phyloP scores from a whole-genome alignment of 2,329 filamentous ascomycete genomes.

The Fusarium tricinctum region DNA sequence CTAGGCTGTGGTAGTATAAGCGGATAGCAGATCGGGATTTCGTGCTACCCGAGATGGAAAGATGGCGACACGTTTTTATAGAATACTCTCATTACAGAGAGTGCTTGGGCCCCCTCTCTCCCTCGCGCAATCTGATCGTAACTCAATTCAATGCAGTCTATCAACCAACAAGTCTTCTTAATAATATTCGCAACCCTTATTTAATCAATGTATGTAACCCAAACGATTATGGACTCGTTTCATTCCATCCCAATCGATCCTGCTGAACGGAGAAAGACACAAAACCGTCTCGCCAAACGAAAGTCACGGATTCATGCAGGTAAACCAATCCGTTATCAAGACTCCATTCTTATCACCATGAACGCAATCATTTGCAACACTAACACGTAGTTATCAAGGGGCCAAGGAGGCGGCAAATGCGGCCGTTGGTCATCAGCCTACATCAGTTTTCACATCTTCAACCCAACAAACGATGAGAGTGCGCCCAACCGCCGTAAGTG shows the following conservation, averaged over 20 bases:
- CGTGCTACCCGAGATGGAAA: too few relatives aligned
- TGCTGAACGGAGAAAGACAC: slow-evolving; percentile 8
- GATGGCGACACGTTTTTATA: slow-evolving; percentile 1
- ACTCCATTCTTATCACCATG: too few relatives aligned
- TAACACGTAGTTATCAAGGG: background rate
- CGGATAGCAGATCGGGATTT: too few relatives aligned
- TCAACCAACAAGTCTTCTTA: background rate
- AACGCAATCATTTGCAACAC: background rate
- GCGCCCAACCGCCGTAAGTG: background rate
- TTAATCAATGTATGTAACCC: slow-evolving; percentile 3
- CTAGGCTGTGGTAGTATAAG: too few relatives aligned
- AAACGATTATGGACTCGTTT: background rate
- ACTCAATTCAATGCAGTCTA: background rate
- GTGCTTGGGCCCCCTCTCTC: background rate
- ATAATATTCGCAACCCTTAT: slow-evolving; percentile 1
- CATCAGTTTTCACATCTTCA: slow-evolving; percentile 1
- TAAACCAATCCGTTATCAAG: background rate
- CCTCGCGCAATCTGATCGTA: background rate
- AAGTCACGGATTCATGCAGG: slow-evolving; percentile 3
- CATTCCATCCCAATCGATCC: slow-evolving; percentile 1
- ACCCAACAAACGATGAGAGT: slow-evolving; percentile 2
- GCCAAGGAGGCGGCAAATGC: background rate
- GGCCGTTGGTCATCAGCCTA: background rate
- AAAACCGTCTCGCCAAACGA: slow-evolving; percentile 12
- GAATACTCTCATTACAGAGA: background rate